Base-by-base conservation (phyloP, 768 basidiomycete species). In the Hydnum rufescens region DNA sequence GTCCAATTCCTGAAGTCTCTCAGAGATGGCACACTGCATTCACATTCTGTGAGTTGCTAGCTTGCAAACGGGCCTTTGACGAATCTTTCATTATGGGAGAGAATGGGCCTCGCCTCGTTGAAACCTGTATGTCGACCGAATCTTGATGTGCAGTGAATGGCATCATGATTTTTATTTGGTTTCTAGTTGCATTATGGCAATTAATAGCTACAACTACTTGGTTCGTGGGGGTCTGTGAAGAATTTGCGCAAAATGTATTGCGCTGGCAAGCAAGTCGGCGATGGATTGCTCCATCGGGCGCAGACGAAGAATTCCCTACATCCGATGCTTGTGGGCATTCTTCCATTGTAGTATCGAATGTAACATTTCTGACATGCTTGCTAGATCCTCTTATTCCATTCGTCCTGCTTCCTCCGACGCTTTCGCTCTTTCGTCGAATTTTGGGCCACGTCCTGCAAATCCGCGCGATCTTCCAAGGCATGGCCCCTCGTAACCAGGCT, bases 171-270 rank as follows among this genome's bases (percentile, higher is more conserved):
- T 47, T 16, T 47, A 16, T 28, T 13, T 8, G 23, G 13, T 16
- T 47, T 47, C 44, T 42, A 54, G 53, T 22, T 5, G 25, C 43
- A 18, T 23, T 46, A 31, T 55, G 30, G 30, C 32, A 50, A 31
- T 43, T 56, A 1, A n/a, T 56, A 2, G 28, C 30, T n/a, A 26
- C 55, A 18, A 29, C 55, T 25, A 22, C 39, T 4, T 42, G 53
- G 29, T 43, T 18, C 36, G 42, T 56, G 6, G 36, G 42, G 36
- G 28, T 54, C 25, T 36, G 30, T 13, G 47, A 55, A 25, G 13
- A 16, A 47, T 23, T 47, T 16, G 16, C 25, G 16, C 44, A 13
- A 47, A 25, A 16, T 13, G 44, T 23, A 13, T 47, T 16, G 26
- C 13, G 44, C 13, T 47, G 44, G 36, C 36, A 39, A 13, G 36